phyloP scores from a whole-genome alignment of 805 yeast genomes.

The Pichia cephalocereana region DNA sequence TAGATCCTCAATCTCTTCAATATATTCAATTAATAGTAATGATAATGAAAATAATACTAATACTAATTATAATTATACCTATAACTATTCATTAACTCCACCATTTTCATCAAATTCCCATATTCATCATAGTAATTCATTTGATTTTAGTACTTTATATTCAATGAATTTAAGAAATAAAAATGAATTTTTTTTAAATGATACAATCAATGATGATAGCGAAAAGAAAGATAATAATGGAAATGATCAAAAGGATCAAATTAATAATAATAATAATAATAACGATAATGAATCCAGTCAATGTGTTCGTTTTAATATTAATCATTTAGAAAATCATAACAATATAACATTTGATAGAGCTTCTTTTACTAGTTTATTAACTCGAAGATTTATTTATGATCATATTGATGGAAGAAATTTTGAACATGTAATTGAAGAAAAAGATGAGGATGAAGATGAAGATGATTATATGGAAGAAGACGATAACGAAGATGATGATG shows the following conservation, averaged over 20 bases:
- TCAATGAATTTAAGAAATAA: background rate
- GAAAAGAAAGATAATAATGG: no score
- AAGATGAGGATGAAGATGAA: background rate
- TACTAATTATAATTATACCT: background rate
- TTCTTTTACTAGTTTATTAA: no score
- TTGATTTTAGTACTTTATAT: background rate
- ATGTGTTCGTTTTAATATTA: no score
- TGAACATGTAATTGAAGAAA: background rate
- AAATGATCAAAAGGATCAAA: no score
- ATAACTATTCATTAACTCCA: background rate
- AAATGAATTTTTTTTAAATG: background rate
- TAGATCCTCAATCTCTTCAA: conserved; percentile 13
- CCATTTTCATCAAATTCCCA: background rate
- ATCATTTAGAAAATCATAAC: no score
- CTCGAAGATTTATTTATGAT: background rate
- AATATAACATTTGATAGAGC: no score
- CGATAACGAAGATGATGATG: background rate
- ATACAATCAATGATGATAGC: no score
- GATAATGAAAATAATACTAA: background rate
- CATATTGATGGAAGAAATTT: background rate
- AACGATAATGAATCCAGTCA: no score
- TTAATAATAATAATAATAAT: no score
- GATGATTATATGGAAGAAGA: background rate
- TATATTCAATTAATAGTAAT: conserved; percentile 3
- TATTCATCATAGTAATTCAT: no score